Percentiles rank a stretch among this genome's conserved stretches.
These are phyloP conservation scores for Prunus fruticosa DNA, from an alignment of 306 rosid species.

Conservation along the genomic window DNA sequence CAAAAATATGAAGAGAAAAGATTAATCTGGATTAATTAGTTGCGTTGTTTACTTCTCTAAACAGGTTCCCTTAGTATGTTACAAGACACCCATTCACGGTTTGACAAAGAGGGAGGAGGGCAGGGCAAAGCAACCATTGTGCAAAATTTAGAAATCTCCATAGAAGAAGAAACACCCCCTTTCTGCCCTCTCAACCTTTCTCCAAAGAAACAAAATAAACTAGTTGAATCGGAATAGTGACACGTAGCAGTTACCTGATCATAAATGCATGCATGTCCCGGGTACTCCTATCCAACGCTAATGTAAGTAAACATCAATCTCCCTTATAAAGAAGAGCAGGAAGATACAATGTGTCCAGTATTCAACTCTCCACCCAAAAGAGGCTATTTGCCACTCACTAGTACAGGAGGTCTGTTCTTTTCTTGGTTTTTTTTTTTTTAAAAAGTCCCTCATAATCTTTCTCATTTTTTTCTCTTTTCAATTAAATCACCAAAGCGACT, in stretches of 20 bases:
- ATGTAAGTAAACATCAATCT: constrained; percentile 63
- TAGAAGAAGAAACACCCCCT: background rate
- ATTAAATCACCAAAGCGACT: constrained; percentile 88
- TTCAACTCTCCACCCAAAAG: constrained; percentile 51
- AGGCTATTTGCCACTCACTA: constrained; percentile 54
- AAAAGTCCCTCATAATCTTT: constrained; percentile 38
- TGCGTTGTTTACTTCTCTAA: background rate
- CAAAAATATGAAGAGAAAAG: background rate
- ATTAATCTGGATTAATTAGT: background rate
- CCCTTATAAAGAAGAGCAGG: constrained; percentile 63
- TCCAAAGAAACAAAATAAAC: background rate
- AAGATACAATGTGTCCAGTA: constrained; percentile 74
- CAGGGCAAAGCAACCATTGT: background rate
- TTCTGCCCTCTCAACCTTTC: background rate
- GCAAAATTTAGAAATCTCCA: constrained; percentile 1
- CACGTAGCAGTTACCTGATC: constrained; percentile 32
- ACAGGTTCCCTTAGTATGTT: constrained; percentile 3
- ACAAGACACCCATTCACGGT: background rate
- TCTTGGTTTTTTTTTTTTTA: background rate
- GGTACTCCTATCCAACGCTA: constrained; percentile 51
- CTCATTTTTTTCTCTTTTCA: constrained; percentile 38
- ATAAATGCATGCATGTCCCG: constrained; percentile 41
- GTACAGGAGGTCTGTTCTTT: constrained; percentile 43
- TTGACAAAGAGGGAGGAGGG: background rate
- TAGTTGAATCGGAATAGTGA: constrained; percentile 8